Evolutionary conservation across 75 land plant genomes (phyloP), one percentile per base, ranked within the genome.

Genomic region (Selaginella moellendorffii): DNA sequence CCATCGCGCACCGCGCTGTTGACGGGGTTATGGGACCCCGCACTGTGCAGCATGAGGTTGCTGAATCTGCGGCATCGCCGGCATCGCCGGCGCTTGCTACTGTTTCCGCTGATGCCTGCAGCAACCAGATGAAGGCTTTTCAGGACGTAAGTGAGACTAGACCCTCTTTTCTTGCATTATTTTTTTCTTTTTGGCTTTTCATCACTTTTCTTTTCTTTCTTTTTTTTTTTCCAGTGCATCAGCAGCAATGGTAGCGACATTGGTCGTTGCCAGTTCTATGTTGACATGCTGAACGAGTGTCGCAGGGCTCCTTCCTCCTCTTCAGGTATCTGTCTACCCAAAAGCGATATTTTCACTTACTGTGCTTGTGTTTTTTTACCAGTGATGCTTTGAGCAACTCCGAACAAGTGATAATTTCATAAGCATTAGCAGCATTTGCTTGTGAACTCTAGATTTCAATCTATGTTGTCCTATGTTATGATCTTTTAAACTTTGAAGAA

Each of bases 251-350:
- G 84, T 23, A 82, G 69, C 42, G 96, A 89, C 76, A 81, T 86
- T 61, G 77, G 85, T 65, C 86, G 78, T 70, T 90, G 96, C 80
- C 96, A 86, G 77, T 86, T 83, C 74, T 90, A 90, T 64, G 54
- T 90, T 72, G 96, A 90, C 64, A 86, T 82, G 91, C 66, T 90
- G 69, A 63, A 72, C n/a, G 83, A 86, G 72, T 90, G 96, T 81
- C 83, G 82, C 54, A 75, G 69, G 63, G 77, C 64, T 62, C 77
- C 80, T 5, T 36, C 46, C n/a, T n/a, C n/a, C n/a, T n/a, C n/a
- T n/a, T n/a, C n/a, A n/a, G n/a, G n/a, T n/a, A n/a, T n/a, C n/a
- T n/a, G n/a, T n/a, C n/a, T n/a, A n/a, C n/a, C n/a, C n/a, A n/a
- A n/a, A n/a, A n/a, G n/a, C n/a, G n/a, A n/a, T n/a, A n/a, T n/a